Evolutionary conservation across 176 grass and related monocot genomes (phyloP).

Genomic region (Aegilops umbellulata): DNA sequence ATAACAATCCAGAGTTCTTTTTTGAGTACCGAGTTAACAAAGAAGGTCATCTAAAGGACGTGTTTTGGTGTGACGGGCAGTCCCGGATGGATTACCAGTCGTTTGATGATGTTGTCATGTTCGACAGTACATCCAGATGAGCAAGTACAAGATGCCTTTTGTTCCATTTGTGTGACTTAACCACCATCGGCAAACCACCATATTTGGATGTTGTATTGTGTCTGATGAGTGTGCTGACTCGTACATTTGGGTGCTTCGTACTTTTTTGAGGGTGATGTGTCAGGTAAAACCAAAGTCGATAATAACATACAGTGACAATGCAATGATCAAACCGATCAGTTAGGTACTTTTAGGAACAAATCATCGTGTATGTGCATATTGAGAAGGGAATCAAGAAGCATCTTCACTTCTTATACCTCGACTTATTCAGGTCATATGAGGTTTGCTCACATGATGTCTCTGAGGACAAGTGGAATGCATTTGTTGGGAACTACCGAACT

Average conservation of each 20-base stretch:
- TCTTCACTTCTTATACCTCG: neutral
- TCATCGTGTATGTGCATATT: too few species aligned
- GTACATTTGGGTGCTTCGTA: too few species aligned
- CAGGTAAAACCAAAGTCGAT: too few species aligned
- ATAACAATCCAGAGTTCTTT: neutral
- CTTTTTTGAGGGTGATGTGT: too few species aligned
- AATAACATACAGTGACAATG: too few species aligned
- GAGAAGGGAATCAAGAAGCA: neutral
- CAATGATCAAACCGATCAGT: too few species aligned
- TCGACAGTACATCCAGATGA: neutral
- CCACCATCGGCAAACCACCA: neutral
- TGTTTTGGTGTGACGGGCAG: neutral
- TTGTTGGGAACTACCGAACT: too few species aligned
- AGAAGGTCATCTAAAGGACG: neutral
- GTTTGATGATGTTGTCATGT: neutral
- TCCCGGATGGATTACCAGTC: neutral
- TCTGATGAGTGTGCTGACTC: neutral
- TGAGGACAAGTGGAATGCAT: neutral
- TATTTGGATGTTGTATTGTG: neutral
- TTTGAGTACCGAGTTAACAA: neutral
- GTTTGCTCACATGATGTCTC: neutral
- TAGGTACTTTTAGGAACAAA: too few species aligned
- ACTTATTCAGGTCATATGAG: slow-evolving; percentile 12
- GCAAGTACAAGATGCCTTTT: slow-evolving; percentile 13
- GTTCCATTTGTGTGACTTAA: neutral